These are phyloP conservation scores for Mycena indigotica DNA, from an alignment of 768 basidiomycete genomes.

Conservation along the genomic window DNA sequence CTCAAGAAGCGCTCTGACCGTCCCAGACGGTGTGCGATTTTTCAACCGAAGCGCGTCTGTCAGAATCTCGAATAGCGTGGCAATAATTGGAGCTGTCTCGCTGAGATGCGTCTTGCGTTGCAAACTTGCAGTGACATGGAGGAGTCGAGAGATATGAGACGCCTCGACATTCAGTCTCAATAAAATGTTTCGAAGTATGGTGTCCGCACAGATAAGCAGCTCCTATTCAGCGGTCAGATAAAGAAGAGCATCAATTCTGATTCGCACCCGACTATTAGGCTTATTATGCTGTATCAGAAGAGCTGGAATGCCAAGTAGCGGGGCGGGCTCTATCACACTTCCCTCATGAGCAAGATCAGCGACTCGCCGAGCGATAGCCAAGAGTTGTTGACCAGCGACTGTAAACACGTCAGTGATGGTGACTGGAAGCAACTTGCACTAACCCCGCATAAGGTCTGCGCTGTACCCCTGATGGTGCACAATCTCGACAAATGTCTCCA, in stretches of 20 bases:
- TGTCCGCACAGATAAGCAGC: slow-evolving; percentile 59
- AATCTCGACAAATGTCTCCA: slow-evolving; percentile 57
- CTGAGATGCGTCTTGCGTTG: slow-evolving; percentile 40
- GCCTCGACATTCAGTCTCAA: slow-evolving; percentile 51
- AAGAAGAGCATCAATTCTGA: neutral
- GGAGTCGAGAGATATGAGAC: slow-evolving; percentile 45
- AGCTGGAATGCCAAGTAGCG: slow-evolving; percentile 53
- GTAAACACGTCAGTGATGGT: slow-evolving; percentile 3
- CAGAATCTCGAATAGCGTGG: slow-evolving; percentile 52
- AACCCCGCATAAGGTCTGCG: slow-evolving; percentile 58
- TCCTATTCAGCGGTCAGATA: slow-evolving; percentile 44
- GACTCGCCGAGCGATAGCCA: slow-evolving; percentile 55
- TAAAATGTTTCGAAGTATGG: slow-evolving; percentile 56
- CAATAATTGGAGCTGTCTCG: slow-evolving; percentile 39
- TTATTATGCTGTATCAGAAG: slow-evolving; percentile 64
- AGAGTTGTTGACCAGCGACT: slow-evolving; percentile 63
- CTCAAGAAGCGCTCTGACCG: slow-evolving; percentile 55
- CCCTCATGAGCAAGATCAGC: slow-evolving; percentile 49
- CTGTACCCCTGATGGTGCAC: slow-evolving; percentile 59
- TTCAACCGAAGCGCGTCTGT: slow-evolving; percentile 57
- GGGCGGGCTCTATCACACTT: slow-evolving; percentile 54
- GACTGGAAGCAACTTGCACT: too few species aligned
- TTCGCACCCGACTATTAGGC: slow-evolving; percentile 52
- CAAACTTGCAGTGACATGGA: slow-evolving; percentile 48
- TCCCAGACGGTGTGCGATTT: slow-evolving; percentile 48